Evolutionary conservation across 2,329 filamentous ascomycete genomes (phyloP).

Genomic region (Conoideocrella luteorostrata): DNA sequence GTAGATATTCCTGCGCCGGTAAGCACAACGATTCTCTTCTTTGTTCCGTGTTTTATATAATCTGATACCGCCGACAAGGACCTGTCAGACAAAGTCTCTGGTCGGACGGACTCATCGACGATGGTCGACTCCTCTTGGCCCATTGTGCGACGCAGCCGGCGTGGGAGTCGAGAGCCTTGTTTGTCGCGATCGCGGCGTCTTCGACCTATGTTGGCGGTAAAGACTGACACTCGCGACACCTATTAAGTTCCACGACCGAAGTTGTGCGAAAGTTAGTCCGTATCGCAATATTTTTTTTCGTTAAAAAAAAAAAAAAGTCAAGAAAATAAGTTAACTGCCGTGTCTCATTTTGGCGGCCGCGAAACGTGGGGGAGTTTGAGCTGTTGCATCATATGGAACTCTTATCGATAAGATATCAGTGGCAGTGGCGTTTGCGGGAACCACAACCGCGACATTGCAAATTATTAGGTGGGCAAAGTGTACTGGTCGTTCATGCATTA

Average conservation of each 20-base stretch:
- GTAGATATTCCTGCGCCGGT: slow-evolving; percentile 87
- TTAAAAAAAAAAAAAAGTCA: background rate
- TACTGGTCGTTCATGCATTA: no score
- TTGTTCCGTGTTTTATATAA: slow-evolving; percentile 65
- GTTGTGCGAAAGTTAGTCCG: background rate
- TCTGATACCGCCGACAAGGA: slow-evolving; percentile 71
- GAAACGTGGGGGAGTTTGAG: slow-evolving; percentile 8
- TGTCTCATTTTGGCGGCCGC: no score
- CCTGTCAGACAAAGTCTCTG: slow-evolving; percentile 61
- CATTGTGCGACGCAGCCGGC: slow-evolving; percentile 53
- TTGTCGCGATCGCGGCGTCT: slow-evolving; percentile 29
- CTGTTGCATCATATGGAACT: slow-evolving; percentile 9
- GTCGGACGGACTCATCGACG: slow-evolving; percentile 52
- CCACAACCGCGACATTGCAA: no score
- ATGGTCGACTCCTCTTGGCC: slow-evolving; percentile 75
- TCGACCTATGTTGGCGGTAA: slow-evolving; percentile 34
- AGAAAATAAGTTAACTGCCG: background rate
- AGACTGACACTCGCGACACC: no score
- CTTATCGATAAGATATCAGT: slow-evolving; percentile 13
- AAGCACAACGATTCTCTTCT: slow-evolving; percentile 74
- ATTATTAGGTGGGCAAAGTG: no score
- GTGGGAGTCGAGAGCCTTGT: slow-evolving; percentile 25
- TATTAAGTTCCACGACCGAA: no score
- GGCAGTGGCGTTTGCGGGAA: no score
- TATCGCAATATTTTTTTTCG: no score